phyloP scores from a whole-genome alignment of 495 filamentous ascomycete species.

The Talaromyces ruber region DNA sequence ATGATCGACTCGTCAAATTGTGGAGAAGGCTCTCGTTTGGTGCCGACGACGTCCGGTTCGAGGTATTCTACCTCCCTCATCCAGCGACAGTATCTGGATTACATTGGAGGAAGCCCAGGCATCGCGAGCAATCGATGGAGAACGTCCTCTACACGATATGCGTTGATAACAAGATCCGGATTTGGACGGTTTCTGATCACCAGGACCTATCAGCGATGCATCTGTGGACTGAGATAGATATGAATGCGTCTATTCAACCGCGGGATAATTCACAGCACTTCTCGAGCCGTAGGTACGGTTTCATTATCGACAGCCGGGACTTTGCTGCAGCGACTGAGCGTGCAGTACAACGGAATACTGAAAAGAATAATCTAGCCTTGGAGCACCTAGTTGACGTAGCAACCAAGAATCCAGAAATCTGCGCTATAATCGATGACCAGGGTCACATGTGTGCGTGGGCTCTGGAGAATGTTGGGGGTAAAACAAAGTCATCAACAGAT shows the following conservation, averaged over 20 bases:
- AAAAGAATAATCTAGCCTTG: constrained; percentile 60
- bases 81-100: constrained; percentile 69
- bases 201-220: constrained; percentile 64
- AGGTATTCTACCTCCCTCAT: constrained; percentile 83
- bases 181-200: constrained; percentile 75
- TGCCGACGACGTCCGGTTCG: constrained; percentile 74
- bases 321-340: constrained; percentile 68
- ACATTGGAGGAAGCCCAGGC: constrained; percentile 73
- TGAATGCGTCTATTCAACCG: constrained; percentile 63
- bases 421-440: constrained; percentile 71
- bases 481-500: constrained; percentile 54
- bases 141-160: constrained; percentile 93
- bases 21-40: constrained; percentile 88
- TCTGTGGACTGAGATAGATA: constrained; percentile 77
- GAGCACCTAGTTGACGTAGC: constrained; percentile 83
- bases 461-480: constrained; percentile 79
- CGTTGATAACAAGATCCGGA: constrained; percentile 69
- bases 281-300: constrained; percentile 54
- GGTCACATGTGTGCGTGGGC: constrained; percentile 95
- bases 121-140: constrained; percentile 69
- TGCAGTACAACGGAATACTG: constrained; percentile 56
- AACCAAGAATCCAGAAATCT: constrained; percentile 78
- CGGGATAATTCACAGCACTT: constrained; percentile 26
- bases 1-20: constrained; percentile 83
- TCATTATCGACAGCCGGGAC: constrained; percentile 78